Percentiles rank a stretch among this genome's conserved stretches.
phyloP scores from a whole-genome alignment of 1,284 basidiomycete species.

The Xerocomus minutiporus region DNA sequence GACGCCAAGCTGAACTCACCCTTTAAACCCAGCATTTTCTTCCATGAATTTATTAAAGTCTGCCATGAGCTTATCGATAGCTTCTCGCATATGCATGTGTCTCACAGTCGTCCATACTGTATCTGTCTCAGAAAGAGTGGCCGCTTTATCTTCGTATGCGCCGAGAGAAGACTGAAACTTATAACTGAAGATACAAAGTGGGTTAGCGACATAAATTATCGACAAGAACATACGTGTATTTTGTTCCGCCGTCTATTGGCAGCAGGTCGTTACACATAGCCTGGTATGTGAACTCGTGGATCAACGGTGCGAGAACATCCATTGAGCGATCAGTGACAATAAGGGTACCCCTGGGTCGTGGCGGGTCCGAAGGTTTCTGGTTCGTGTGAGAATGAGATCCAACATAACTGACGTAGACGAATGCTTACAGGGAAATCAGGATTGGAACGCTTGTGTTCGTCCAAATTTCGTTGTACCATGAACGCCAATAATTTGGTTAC shows the following conservation, averaged over 20 bases:
- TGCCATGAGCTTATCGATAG: slow-evolving; percentile 92
- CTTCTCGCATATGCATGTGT: slow-evolving; percentile 98
- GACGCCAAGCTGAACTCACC: slow-evolving; percentile 43
- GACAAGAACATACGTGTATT: slow-evolving; percentile 67
- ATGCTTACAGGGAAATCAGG: slow-evolving; percentile 75
- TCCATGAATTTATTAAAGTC: slow-evolving; percentile 93
- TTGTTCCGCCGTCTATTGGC: slow-evolving; percentile 79
- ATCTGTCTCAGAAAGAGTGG: slow-evolving; percentile 81
- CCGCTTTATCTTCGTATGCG: slow-evolving; percentile 82
- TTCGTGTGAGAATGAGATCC: slow-evolving; percentile 5
- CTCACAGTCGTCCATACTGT: slow-evolving; percentile 88
- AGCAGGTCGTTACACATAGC: slow-evolving; percentile 97
- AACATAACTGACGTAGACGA: background rate
- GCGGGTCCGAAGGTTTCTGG: slow-evolving; percentile 62
- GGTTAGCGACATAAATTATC: background rate
- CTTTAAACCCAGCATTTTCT: slow-evolving; percentile 89
- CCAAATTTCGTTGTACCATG: slow-evolving; percentile 76
- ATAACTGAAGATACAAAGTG: slow-evolving; percentile 48
- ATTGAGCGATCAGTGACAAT: slow-evolving; percentile 95
- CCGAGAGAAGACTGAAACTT: slow-evolving; percentile 85
- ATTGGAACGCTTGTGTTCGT: slow-evolving; percentile 82
- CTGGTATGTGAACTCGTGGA: slow-evolving; percentile 99
- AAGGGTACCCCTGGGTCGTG: slow-evolving; percentile 74
- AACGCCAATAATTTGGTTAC: slow-evolving; percentile 76
- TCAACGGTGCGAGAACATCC: slow-evolving; percentile 85